phyloP scores from a whole-genome alignment of 1,284 basidiomycete species.

The Cryptococcus sp. region DNA sequence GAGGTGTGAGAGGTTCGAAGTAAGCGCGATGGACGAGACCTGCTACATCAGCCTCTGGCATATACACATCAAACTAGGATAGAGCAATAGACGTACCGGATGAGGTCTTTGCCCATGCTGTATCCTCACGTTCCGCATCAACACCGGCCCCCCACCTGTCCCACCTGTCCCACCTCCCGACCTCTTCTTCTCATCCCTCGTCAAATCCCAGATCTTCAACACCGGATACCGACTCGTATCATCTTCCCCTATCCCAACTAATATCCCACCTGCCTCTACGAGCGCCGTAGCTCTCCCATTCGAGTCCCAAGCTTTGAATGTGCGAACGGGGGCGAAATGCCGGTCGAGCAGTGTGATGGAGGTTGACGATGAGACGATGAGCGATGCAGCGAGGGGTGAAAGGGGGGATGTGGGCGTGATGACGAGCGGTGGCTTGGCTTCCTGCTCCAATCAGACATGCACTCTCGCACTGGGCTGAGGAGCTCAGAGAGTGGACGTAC shows the following conservation, averaged over 20 bases:
- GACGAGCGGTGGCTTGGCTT: constrained; percentile 29
- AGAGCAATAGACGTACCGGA: constrained; percentile 53
- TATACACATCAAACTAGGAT: background rate
- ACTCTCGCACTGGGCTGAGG: background rate
- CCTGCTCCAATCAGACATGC: constrained; percentile 9
- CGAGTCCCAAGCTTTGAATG: constrained; percentile 69
- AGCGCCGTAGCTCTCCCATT: constrained; percentile 48
- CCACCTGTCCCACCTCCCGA: too few relatives aligned
- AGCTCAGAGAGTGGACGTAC: constrained; percentile 51
- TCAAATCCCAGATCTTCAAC: constrained; percentile 84
- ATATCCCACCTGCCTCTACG: constrained; percentile 66
- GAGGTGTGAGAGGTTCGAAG: constrained; percentile 73
- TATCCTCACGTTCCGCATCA: constrained; percentile 71
- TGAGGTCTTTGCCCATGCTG: constrained; percentile 71
- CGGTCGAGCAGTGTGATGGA: constrained; percentile 53
- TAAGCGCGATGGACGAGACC: constrained; percentile 77
- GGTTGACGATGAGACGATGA: constrained; percentile 35
- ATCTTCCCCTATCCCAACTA: constrained; percentile 84
- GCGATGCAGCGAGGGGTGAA: constrained; percentile 31
- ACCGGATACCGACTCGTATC: constrained; percentile 65
- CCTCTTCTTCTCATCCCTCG: constrained; percentile 66
- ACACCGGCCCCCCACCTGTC: constrained; percentile 55
- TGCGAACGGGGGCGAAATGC: constrained; percentile 64
- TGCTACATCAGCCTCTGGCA: constrained; percentile 33
- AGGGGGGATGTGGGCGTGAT: constrained; percentile 29